A percentile compares a stretch with the other conserved stretches of the same genome.
phyloP scores from a whole-genome alignment of 139 green algal species.

The Nannochloris sp. region DNA sequence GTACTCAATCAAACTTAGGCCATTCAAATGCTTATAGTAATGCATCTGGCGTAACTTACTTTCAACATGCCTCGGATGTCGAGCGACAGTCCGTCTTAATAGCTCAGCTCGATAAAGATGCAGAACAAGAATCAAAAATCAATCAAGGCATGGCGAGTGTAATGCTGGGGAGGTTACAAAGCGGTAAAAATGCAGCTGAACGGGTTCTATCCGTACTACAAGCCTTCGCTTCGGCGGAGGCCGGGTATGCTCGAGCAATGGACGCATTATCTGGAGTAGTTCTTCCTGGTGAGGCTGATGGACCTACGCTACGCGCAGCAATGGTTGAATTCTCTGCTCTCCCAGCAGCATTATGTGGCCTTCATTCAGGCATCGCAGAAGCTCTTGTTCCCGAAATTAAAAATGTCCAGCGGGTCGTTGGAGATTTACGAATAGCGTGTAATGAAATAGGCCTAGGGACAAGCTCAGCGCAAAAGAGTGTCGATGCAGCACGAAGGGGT shows the following conservation, averaged over 20 bases:
- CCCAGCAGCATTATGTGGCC: slow-evolving; percentile 17
- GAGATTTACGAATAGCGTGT: slow-evolving; percentile 1
- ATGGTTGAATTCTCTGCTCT: slow-evolving; percentile 26
- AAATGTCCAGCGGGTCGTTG: background rate
- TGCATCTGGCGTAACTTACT: background rate
- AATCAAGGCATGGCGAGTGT: slow-evolving; percentile 34
- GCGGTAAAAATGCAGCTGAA: slow-evolving; percentile 22
- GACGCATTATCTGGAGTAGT: slow-evolving; percentile 8
- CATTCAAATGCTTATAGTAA: background rate
- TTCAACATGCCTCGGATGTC: slow-evolving; percentile 26
- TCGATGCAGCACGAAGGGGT: slow-evolving; percentile 21
- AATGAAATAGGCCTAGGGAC: slow-evolving; percentile 11
- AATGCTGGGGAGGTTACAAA: slow-evolving; percentile 29
- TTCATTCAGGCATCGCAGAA: slow-evolving; percentile 9
- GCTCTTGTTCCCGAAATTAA: background rate
- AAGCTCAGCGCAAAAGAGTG: slow-evolving; percentile 3
- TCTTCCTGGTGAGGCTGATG: slow-evolving; percentile 33
- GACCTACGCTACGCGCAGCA: slow-evolving; percentile 24
- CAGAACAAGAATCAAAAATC: slow-evolving; percentile 33
- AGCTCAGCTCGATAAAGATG: slow-evolving; percentile 28
- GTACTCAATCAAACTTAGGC: background rate
- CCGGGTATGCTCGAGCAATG: slow-evolving; percentile 25
- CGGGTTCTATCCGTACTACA: slow-evolving; percentile 39
- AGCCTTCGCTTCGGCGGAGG: slow-evolving; percentile 33
- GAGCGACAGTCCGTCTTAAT: slow-evolving; percentile 28